Evolutionary conservation across 441 rosid species (phyloP), one percentile per base, ranked within the genome.

Genomic region (Croton laevigatus): DNA sequence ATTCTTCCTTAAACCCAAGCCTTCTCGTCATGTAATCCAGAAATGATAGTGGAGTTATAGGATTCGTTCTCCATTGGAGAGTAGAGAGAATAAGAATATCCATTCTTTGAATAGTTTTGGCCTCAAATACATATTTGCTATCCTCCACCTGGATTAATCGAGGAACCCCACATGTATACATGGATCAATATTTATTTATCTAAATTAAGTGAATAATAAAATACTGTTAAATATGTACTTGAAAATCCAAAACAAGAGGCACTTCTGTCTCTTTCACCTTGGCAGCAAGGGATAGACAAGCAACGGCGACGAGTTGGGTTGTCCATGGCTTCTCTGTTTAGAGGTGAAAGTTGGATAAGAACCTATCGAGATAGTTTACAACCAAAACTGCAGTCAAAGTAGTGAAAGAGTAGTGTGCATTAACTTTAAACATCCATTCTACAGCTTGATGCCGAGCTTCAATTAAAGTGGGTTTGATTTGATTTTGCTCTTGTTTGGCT

Each of bases 61-160:
- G 96, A 67, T 87, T 84, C 96, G 88, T 88, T 84, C 76, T 84
- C 96, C 96, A 90, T 51, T 75, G 68, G 4, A 90, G 91, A 14
- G 89, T 70, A 9, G 96, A 88, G n/a, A 90, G 87, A 49, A 90
- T 84, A 70, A 90, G 62, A 71, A 90, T 74, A 84, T 90, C 96
- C 96, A 87, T 90, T 65, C 79, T 85, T 80, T 86, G 90, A 32
- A 90, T 81, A 23, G 87, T 79, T 70, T 88, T 87, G 48, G 91
- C 89, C 78, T 88, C 90, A 70, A 90, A 90, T 37, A 85, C 19
- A 44, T 77, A 84, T 73, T 59, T 79, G 45, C 78, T 63, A 9
- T 84, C 93, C 79, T 80, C 90, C 74, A 82, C 91, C 96, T 90
- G 32, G 32, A 71, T 66, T 70, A 55, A 63, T 49, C 10, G n/a